Base-by-base conservation (phyloP, 2,329 filamentous ascomycete species). In the Leptographium galeiforme region DNA sequence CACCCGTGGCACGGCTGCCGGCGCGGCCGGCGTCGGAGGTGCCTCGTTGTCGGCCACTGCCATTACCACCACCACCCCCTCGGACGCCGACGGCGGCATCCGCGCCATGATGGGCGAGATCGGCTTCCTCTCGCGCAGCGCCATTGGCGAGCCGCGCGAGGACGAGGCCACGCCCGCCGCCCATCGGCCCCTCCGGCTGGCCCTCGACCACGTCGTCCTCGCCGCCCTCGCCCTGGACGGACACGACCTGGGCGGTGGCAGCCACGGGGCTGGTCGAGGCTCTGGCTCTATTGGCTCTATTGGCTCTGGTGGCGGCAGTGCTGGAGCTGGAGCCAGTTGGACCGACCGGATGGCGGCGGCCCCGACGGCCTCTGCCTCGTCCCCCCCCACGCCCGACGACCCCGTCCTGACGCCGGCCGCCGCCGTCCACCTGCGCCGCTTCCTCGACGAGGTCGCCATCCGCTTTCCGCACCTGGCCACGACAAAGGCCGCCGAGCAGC, bases 141-240 rank as follows among this genome's bases (percentile, higher is more conserved):
- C 64, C 14, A 64, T 66, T 61, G 63, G 63, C 34, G 64, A 66
- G 53, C 61, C 62, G 7, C 60, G 61, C 12, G 58, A 60, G 51
- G 60, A 48, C 25, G 43, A 47, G 34, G 34, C 25, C 7, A 34
- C 44, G 19, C 30, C 44, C 8, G 51, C 44, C 8, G 51, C 49
- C n/a, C 52, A 55, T 1, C 59, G 60, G 16, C 59, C 63, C 4
- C 57, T 58, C 14, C 59, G 61, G 25, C 54, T 64, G 6, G 57
- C 46, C 56, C n/a, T 59, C 53, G 19, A 51, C 32, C 43, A 45
- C 18, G 45, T 58, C 25, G 44, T 58, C 14, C 10, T 38, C 11
- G 55, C 55, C 6, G 52, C 51, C 14, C 51, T 55, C 12, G 52
- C 53, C 6, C 47, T 58, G 14, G 44, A 53, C 40, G 57, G 57